phyloP scores from a whole-genome alignment of 805 yeast genomes.

The Starmerella bombi region DNA sequence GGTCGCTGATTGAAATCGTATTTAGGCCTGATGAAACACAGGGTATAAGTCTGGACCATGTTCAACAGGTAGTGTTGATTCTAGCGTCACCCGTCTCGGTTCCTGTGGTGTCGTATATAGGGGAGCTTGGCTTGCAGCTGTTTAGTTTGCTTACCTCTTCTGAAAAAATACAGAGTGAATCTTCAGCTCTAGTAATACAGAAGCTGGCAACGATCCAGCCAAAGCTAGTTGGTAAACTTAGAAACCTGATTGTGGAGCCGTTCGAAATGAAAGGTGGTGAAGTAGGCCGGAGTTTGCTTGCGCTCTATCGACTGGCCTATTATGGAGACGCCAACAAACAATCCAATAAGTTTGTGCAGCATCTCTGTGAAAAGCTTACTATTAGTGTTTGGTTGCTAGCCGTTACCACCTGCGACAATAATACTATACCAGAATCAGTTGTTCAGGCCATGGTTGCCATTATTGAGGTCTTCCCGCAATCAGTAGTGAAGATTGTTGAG shows the following conservation, averaged over 20 bases:
- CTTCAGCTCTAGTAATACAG: slow-evolving; percentile 5
- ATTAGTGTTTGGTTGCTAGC: slow-evolving; percentile 10
- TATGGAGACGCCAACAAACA: neutral
- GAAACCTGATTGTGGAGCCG: slow-evolving; percentile 13
- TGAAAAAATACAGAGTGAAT: slow-evolving; percentile 2
- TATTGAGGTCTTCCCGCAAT: neutral
- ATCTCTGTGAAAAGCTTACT: neutral
- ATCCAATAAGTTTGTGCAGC: neutral
- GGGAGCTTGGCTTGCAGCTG: slow-evolving; percentile 49
- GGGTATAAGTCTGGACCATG: slow-evolving; percentile 43
- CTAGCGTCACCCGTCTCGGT: slow-evolving; percentile 46
- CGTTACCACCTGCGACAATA: neutral
- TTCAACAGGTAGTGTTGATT: slow-evolving; percentile 53
- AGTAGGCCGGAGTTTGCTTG: slow-evolving; percentile 6
- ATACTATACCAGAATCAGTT: neutral
- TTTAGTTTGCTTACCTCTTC: slow-evolving; percentile 39
- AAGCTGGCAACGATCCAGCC: slow-evolving; percentile 10
- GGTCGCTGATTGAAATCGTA: slow-evolving; percentile 59
- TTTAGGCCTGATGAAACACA: slow-evolving; percentile 53
- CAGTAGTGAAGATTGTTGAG: neutral
- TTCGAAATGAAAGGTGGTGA: neutral
- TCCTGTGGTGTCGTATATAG: slow-evolving; percentile 39
- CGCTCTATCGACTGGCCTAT: slow-evolving; percentile 8
- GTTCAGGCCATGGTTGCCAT: slow-evolving; percentile 1
- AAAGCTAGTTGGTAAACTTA: slow-evolving; percentile 12